Base-by-base conservation (phyloP, 2,329 filamentous ascomycete species). In the Rugonectria rugulosa region DNA sequence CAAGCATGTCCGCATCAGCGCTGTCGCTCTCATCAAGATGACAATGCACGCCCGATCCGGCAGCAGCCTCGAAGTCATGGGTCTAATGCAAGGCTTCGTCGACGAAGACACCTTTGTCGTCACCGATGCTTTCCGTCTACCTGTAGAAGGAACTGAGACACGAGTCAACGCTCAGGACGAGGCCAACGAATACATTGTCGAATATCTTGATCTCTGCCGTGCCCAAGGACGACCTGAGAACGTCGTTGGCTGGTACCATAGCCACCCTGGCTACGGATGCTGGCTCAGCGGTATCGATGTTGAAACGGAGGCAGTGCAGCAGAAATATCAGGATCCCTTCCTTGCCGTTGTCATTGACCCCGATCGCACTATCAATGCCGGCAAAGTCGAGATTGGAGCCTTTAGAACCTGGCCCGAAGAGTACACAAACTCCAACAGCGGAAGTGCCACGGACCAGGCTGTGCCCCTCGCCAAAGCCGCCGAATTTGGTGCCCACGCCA, bases 281-380 rank as follows among this genome's bases (percentile, higher is more conserved):
- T 99, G 95, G 95, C 83, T 99, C 21, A 93, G 89, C 31, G 95
- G 95, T 54, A 98, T 99, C 74, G 95, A 99, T 72, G 95, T 99
- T 47, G 83, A 83, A 50, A 99, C 95, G 3, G 90, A 99, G 74
- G 82, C 84, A 63, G 87, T 89, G 68, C 92, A 97, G 76, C 95
- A 99, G 77, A 79, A 82, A 62, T 94, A 88, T 74, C 86, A 88
- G 53, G 95, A 97, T 68, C 95, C 95, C 2, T 98, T 97, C 75
- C 85, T 97, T 46, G 95, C 95, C 29, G 91, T 99, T 46, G 95
- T 99, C 63, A 92, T 99, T 61, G 95, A 99, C 72, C 95, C 95
- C 0, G 92, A 99, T 72, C 89, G 94, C 62, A 99, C 95, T 14
- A 93, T 98, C 66, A 94, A 88, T 53, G 91, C 93, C 0, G 93